phyloP scores from a whole-genome alignment of 2,329 filamentous ascomycete species.

The Uncinocarpus reesii region DNA sequence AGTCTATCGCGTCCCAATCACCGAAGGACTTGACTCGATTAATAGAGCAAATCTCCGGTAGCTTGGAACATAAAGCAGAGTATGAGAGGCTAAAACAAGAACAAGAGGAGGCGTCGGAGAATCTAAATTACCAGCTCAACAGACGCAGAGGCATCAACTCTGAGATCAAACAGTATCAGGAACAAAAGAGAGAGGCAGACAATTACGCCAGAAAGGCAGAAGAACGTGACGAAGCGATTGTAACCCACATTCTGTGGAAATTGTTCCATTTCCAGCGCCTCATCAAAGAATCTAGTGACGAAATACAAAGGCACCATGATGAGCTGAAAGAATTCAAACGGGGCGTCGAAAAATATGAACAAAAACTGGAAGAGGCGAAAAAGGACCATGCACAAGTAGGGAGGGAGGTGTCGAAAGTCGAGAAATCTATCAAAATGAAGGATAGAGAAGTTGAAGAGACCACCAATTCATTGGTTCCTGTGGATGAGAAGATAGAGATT shows the following conservation, averaged over 20 bases:
- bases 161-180: constrained; percentile 94
- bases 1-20: constrained; percentile 90
- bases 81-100: constrained; percentile 86
- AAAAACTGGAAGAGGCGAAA: constrained; percentile 67
- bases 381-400: constrained; percentile 70
- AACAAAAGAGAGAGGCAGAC: constrained; percentile 92
- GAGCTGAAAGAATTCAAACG: constrained; percentile 87
- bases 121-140: constrained; percentile 78
- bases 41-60: constrained; percentile 96
- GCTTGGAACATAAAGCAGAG: constrained; percentile 83
- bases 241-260: constrained; percentile 93
- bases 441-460: constrained; percentile 80
- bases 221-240: constrained; percentile 80
- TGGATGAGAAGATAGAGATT: constrained; percentile 83
- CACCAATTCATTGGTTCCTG: constrained; percentile 73
- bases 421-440: constrained; percentile 73
- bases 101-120: constrained; percentile 75
- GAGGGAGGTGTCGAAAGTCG: constrained; percentile 68
- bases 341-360: constrained; percentile 75
- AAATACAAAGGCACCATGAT: constrained; percentile 88
- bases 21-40: constrained; percentile 85
- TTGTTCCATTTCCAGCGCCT: constrained; percentile 87
- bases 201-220: constrained; percentile 84
- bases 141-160: constrained; percentile 89
- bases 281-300: constrained; percentile 80